Evolutionary conservation across 2,329 filamentous ascomycete species (phyloP).

Genomic region (Fonsecaea erecta): DNA sequence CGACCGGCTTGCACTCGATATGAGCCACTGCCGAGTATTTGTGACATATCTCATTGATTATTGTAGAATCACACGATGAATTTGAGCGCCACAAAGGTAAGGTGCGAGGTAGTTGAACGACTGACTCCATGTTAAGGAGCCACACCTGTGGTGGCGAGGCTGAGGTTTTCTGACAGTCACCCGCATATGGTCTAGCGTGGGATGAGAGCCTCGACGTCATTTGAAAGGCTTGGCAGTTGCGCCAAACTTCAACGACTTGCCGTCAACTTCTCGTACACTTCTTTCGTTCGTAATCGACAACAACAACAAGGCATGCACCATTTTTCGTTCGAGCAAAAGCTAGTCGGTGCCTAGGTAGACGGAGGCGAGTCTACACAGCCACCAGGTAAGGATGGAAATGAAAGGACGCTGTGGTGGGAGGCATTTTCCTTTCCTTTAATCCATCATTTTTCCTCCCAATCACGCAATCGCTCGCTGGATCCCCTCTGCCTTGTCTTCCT

Average conservation of each 20-base stretch:
- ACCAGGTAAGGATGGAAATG: not conserved
- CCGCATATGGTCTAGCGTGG: not conserved
- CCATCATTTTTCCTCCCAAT: constrained; percentile 20
- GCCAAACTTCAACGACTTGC: not conserved
- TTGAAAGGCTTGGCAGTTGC: not conserved
- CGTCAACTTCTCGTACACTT: too few species aligned
- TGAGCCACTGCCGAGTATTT: too few species aligned
- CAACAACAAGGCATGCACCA: not conserved
- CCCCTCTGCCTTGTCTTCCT: not conserved
- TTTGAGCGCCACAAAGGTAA: too few species aligned
- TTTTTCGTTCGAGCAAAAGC: not conserved
- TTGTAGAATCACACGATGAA: too few species aligned
- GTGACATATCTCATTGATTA: too few species aligned
- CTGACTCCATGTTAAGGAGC: too few species aligned
- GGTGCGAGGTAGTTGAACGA: too few species aligned
- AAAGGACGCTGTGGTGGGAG: not conserved
- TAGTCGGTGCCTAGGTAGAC: not conserved
- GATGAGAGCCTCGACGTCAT: not conserved
- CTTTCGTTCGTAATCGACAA: too few species aligned
- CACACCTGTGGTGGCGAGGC: not conserved
- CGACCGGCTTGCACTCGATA: too few species aligned
- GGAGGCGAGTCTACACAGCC: not conserved
- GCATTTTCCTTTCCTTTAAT: constrained; percentile 1
- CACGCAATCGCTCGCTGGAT: constrained; percentile 12
- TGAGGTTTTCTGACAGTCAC: not conserved